Base-by-base conservation (phyloP, 164 flowering plant species). In the Sedum album region DNA sequence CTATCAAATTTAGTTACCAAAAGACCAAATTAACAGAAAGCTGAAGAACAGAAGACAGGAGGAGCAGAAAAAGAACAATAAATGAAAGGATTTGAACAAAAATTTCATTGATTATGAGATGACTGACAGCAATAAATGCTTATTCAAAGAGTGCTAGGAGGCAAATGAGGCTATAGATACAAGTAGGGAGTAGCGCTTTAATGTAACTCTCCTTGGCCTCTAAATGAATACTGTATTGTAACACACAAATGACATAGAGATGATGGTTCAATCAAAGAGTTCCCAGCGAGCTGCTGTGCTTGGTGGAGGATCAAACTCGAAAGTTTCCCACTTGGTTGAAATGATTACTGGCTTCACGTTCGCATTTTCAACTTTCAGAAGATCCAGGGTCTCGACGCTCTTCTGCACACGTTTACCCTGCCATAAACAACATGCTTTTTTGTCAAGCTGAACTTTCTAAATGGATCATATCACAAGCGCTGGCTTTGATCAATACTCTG, bases 341-440 rank as follows among this genome's bases (percentile, higher is more conserved):
- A 78, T 79, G 18, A 81, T 67, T 0, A 74, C 80, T 7, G 88
- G 81, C 77, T 82, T 80, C 60, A 75, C 70, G 72, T 53, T 81
- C n/a, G 79, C 83, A 71, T 89, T 89, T 69, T 81, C 69, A 31
- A 80, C 66, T 81, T 87, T 89, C 68, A 87, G 76, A 68, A 69
- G 73, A 70, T 88, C 95, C n/a, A 89, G 79, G 1, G 82, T 81
- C 74, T 89, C 95, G 1, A 89, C 95, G 63, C 86, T 82, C 68
- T 85, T 86, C 74, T 85, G 91, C 74, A 89, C 86, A 63, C 90
- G 82, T 71, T 82, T 82, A 1, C 78, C 82, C 91, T 89, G 80
- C 77, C 79, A 65, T 71, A 69, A 28, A 15, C 41, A 57, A n/a
- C 31, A 63, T 7, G 15, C 18, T 63, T 14, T 13, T 18, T 63